Conservation (phyloP, 441 rosid species). For the Breynia disticha region DNA sequence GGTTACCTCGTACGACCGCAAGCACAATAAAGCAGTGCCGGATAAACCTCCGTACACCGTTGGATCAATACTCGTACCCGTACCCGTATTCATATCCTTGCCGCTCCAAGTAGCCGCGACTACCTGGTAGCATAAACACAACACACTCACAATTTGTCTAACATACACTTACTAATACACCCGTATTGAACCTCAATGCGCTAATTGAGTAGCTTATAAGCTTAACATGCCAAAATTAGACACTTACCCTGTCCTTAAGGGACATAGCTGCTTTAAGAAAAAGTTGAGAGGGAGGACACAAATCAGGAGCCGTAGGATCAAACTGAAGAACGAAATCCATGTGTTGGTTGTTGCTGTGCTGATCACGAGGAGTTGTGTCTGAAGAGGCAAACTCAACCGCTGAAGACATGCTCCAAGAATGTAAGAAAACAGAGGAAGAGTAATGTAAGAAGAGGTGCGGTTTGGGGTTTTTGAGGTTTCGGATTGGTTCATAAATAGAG, state of each 20-base stretch:
- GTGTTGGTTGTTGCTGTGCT: conserved; percentile 16
- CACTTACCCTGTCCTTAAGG: conserved; percentile 51
- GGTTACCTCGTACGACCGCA: conserved; percentile 65
- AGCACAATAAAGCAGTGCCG: conserved; percentile 69
- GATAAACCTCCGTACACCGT: conserved; percentile 60
- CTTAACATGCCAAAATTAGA: too few species aligned
- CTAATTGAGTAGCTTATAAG: too few species aligned
- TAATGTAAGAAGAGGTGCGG: neutral
- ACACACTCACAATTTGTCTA: neutral
- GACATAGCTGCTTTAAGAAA: conserved; percentile 55
- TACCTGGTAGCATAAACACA: neutral
- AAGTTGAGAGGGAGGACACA: conserved; percentile 30
- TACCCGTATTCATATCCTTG: conserved; percentile 18
- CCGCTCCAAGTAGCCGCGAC: conserved; percentile 32
- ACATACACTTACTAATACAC: too few species aligned
- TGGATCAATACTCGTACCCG: conserved; percentile 33
- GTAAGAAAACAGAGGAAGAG: neutral
- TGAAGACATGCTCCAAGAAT: conserved; percentile 25
- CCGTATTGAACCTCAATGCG: too few species aligned
- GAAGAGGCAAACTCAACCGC: conserved; percentile 30
- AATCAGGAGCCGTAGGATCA: conserved; percentile 11
- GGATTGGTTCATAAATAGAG: too few species aligned
- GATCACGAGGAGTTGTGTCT: conserved; percentile 14
- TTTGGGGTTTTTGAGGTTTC: too few species aligned
- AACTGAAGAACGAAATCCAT: conserved; percentile 18